These are phyloP conservation scores for Noccaea caerulescens DNA, from an alignment of 345 rosid genomes.

Conservation along the genomic window DNA sequence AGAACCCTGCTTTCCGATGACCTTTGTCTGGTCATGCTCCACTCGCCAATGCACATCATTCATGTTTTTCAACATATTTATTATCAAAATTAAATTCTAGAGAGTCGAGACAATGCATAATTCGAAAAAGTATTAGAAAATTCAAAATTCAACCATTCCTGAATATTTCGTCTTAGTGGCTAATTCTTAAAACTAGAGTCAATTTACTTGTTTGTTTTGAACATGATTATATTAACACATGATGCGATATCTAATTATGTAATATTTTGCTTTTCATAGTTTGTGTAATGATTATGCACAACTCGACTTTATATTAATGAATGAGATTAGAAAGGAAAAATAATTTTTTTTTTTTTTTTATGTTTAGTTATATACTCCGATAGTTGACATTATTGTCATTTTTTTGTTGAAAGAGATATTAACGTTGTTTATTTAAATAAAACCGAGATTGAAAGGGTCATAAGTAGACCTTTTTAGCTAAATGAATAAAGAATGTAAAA, in stretches of 20 bases:
- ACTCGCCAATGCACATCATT: constrained; percentile 29
- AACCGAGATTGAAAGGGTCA: background rate
- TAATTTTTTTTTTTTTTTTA: no score
- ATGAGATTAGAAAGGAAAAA: no score
- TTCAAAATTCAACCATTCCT: background rate
- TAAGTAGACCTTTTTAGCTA: constrained; percentile 26
- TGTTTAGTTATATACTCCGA: no score
- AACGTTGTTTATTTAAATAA: background rate
- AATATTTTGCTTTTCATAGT: no score
- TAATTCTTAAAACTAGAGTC: no score
- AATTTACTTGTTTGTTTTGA: no score
- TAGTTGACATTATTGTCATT: background rate
- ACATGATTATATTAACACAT: no score
- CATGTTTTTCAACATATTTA: constrained; percentile 3
- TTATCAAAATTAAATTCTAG: background rate
- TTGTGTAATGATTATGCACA: no score
- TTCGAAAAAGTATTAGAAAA: background rate
- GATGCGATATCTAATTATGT: no score
- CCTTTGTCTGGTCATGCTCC: constrained; percentile 41
- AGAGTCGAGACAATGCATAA: background rate
- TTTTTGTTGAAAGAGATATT: background rate
- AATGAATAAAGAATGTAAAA: background rate
- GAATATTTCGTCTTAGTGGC: background rate
- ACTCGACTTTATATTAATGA: no score
- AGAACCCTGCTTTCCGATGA: constrained; percentile 36